Conservation (phyloP, 2,329 filamentous ascomycete species). For the Pseudogymnoascus sp. region DNA sequence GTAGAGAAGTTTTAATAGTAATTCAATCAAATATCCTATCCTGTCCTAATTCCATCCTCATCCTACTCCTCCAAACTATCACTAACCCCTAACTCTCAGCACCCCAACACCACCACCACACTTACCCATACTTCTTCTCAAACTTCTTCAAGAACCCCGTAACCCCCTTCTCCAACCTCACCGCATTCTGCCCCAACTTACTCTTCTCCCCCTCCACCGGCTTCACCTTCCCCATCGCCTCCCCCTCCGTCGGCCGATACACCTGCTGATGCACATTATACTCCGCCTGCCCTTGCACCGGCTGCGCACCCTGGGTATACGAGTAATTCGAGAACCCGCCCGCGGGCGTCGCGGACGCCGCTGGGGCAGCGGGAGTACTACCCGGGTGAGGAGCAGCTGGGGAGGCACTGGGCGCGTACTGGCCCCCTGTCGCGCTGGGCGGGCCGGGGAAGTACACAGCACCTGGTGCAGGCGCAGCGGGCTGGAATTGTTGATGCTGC, state of each 20-base stretch:
- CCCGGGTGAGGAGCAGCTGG: not conserved
- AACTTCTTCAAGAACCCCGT: constrained; percentile 68
- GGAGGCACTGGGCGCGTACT: constrained; percentile 12
- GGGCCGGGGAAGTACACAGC: constrained; percentile 33
- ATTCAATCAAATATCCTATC: not conserved
- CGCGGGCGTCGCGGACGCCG: constrained; percentile 33
- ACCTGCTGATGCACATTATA: constrained; percentile 60
- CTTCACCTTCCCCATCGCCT: constrained; percentile 38
- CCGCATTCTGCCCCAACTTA: constrained; percentile 57
- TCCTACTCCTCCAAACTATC: not conserved
- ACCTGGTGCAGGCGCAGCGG: not conserved
- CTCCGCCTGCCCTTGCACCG: constrained; percentile 32
- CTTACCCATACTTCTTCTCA: constrained; percentile 51
- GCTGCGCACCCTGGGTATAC: constrained; percentile 30
- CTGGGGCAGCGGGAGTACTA: constrained; percentile 33
- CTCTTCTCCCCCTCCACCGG: constrained; percentile 33
- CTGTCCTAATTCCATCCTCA: not conserved
- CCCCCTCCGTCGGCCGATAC: constrained; percentile 60
- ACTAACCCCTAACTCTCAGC: not conserved
- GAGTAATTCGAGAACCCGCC: constrained; percentile 51
- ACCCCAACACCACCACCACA: not conserved
- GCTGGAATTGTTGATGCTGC: not conserved
- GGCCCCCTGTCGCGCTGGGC: constrained; percentile 18
- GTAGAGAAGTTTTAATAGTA: not conserved
- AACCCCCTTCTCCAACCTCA: constrained; percentile 60